Percentiles rank a stretch among this genome's conserved stretches.
phyloP scores from a whole-genome alignment of 441 rosid genomes.

The Kokia cookei region DNA sequence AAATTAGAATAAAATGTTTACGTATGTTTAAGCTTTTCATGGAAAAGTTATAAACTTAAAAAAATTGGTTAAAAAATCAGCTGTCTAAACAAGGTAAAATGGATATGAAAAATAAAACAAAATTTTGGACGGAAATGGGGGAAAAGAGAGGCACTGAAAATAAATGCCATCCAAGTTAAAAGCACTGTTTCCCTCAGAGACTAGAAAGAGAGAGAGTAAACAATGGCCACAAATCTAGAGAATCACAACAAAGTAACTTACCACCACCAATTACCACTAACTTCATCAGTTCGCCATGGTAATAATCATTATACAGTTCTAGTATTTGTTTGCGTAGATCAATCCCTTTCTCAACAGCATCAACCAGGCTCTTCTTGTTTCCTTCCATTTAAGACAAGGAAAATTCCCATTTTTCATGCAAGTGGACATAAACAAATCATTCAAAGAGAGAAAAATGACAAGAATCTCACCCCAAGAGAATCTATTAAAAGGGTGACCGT shows the following conservation, averaged over 20 bases:
- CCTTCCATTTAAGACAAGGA: slow-evolving; percentile 44
- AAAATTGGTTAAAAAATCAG: background rate
- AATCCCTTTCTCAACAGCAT: slow-evolving; percentile 83
- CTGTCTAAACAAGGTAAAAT: background rate
- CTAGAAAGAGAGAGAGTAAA: background rate
- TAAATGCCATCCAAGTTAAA: background rate
- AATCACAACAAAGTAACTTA: slow-evolving; percentile 21
- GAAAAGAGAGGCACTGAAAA: background rate
- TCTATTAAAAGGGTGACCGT: slow-evolving; percentile 72
- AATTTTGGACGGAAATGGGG: background rate
- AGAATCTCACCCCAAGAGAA: slow-evolving; percentile 82
- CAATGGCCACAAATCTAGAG: background rate
- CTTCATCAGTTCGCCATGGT: slow-evolving; percentile 92
- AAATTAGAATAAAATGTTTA: background rate
- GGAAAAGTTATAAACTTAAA: background rate
- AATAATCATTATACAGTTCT: slow-evolving; percentile 60
- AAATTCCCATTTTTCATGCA: slow-evolving; percentile 7
- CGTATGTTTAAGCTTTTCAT: background rate
- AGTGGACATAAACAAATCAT: slow-evolving; percentile 12
- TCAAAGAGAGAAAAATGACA: slow-evolving; percentile 8
- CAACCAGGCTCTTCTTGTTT: slow-evolving; percentile 84
- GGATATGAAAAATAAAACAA: background rate
- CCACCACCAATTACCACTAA: slow-evolving; percentile 98
- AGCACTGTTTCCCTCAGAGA: background rate
- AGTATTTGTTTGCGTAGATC: slow-evolving; percentile 69